These are phyloP conservation scores for Suillus spraguei DNA, from an alignment of 768 basidiomycete species.

Conservation along the genomic window DNA sequence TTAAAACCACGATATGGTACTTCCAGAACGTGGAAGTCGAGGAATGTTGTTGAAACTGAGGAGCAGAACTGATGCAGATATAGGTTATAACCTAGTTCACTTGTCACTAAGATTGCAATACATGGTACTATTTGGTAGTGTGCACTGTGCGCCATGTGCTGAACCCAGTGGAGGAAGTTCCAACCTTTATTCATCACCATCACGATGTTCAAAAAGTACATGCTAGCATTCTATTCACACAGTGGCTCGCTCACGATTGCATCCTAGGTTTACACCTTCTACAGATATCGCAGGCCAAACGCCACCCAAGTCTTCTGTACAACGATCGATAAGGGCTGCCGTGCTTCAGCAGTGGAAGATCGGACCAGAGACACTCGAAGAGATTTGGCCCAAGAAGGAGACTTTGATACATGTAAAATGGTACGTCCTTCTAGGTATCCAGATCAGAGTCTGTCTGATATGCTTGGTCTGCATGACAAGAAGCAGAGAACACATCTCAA, in stretches of 20 bases:
- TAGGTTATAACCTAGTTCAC: slow-evolving; percentile 1
- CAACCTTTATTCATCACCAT: slow-evolving; percentile 18
- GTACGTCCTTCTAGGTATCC: slow-evolving; percentile 33
- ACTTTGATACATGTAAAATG: slow-evolving; percentile 91
- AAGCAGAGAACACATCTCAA: slow-evolving; percentile 94
- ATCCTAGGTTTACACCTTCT: slow-evolving; percentile 62
- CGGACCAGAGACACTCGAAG: slow-evolving; percentile 79
- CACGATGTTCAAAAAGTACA: slow-evolving; percentile 79
- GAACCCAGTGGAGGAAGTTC: background rate
- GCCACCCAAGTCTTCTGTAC: slow-evolving; percentile 90
- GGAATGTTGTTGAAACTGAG: slow-evolving; percentile 1
- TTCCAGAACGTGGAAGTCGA: slow-evolving; percentile 48
- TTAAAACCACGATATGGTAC: slow-evolving; percentile 27
- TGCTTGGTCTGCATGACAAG: slow-evolving; percentile 25
- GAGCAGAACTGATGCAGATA: background rate
- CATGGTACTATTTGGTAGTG: slow-evolving; percentile 11
- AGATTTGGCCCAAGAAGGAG: slow-evolving; percentile 99
- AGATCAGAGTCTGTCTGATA: slow-evolving; percentile 13
- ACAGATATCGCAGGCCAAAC: slow-evolving; percentile 90
- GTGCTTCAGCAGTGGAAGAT: slow-evolving; percentile 86
- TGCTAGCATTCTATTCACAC: slow-evolving; percentile 11
- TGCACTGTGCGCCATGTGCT: background rate
- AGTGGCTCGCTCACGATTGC: slow-evolving; percentile 16
- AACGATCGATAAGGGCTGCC: slow-evolving; percentile 81
- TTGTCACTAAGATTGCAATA: slow-evolving; percentile 25